Conservation (phyloP, 1,139 yeast genomes). For the Yamadazyma membranifaciens region DNA sequence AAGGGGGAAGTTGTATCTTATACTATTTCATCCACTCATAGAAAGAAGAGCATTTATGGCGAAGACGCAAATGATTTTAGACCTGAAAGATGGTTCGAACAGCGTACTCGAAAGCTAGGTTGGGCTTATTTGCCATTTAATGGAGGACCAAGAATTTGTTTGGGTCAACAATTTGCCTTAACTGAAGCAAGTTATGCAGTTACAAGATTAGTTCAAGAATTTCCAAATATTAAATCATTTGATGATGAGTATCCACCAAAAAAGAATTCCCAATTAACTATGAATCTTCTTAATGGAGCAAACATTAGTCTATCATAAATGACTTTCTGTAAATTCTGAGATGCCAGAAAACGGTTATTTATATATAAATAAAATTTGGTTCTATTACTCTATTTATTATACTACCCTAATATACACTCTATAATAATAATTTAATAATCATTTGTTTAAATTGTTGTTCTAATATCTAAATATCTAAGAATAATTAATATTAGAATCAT, state of each 20-base stretch:
- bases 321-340: too few relatives aligned
- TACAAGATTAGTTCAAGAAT: conserved; percentile 38
- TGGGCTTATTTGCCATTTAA: conserved; percentile 59
- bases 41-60: conserved; percentile 41
- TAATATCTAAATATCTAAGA: background rate
- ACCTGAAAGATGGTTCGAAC: conserved; percentile 51
- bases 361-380: background rate
- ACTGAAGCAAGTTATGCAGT: conserved; percentile 53
- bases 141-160: conserved; percentile 61
- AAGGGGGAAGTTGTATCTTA: conserved; percentile 43
- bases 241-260: conserved; percentile 30
- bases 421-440: too few relatives aligned
- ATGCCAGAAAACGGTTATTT: background rate
- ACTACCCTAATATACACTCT: too few relatives aligned
- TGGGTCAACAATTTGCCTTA: conserved; percentile 60
- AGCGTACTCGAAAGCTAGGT: conserved; percentile 33
- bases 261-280: conserved; percentile 32
- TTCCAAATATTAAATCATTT: conserved; percentile 17
- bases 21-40: conserved; percentile 41
- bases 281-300: conserved; percentile 26
- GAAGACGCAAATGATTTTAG: conserved; percentile 41
- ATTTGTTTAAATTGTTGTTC: too few relatives aligned
- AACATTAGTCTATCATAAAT: conserved; percentile 6
- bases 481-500: conserved; percentile 17
- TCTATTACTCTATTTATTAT: too few relatives aligned